A percentile compares a stretch with the other conserved stretches of the same genome.
phyloP scores from a whole-genome alignment of 768 basidiomycete genomes.

The Lanmaoa rubissima region DNA sequence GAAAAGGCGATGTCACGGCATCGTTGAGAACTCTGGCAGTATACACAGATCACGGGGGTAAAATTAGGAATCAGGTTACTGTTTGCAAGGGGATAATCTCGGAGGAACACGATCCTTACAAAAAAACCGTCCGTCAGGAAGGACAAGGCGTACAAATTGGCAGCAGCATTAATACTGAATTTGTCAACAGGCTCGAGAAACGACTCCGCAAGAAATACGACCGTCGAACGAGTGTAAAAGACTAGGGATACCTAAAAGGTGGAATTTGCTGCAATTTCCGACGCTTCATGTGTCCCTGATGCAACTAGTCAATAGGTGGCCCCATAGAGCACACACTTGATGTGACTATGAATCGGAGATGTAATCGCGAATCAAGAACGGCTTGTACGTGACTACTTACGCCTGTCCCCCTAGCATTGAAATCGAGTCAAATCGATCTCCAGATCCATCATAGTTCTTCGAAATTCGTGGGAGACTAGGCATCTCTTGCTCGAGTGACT shows the following conservation, averaged over 20 bases:
- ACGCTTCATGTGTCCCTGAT: background rate
- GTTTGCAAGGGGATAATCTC: background rate
- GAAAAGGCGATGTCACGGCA: background rate
- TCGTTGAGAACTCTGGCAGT: background rate
- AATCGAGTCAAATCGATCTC: conserved; percentile 10
- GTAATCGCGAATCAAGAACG: conserved; percentile 10
- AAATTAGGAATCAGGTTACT: conserved; percentile 1
- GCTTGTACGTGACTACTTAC: background rate
- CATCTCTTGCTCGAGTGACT: conserved; percentile 28
- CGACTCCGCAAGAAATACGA: background rate
- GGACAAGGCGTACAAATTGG: background rate
- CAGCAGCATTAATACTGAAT: background rate
- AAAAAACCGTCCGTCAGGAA: background rate
- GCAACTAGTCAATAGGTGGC: conserved; percentile 1
- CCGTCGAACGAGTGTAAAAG: background rate
- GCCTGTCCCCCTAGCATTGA: background rate
- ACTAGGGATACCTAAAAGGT: background rate
- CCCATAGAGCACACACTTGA: conserved; percentile 2
- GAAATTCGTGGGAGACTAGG: conserved; percentile 2
- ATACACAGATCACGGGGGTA: background rate
- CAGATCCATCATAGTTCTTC: conserved; percentile 15
- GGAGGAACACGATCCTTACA: background rate
- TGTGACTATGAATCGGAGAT: conserved; percentile 7
- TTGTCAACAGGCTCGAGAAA: conserved; percentile 1
- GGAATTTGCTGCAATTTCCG: background rate